Evolutionary conservation across 192 early-diverging fungal species (phyloP).

Genomic region (Spizellomyces sp.): DNA sequence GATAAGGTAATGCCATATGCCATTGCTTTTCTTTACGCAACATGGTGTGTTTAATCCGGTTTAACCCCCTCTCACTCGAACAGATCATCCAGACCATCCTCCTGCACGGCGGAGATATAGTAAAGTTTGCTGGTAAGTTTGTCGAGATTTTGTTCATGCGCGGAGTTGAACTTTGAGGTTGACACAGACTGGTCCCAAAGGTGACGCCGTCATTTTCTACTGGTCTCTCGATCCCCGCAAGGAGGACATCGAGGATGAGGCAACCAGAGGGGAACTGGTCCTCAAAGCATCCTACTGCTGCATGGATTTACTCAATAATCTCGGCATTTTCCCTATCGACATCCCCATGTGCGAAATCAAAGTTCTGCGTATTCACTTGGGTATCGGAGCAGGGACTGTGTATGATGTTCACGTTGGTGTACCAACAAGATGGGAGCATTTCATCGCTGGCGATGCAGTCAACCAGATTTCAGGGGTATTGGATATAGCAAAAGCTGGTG

Average conservation of each 20-base stretch:
- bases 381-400: constrained; percentile 53
- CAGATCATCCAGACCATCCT: constrained; percentile 58
- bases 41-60: not conserved
- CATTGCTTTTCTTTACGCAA: not conserved
- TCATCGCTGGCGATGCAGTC: constrained; percentile 55
- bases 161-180: not conserved
- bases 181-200: constrained; percentile 8
- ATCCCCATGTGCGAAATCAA: constrained; percentile 45
- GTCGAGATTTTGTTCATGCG: not conserved
- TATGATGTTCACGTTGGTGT: constrained; percentile 56
- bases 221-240: constrained; percentile 42
- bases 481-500: constrained; percentile 55
- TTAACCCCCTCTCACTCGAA: not conserved
- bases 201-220: constrained; percentile 60
- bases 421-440: constrained; percentile 55
- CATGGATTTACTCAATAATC: constrained; percentile 41
- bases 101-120: constrained; percentile 54
- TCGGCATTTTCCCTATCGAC: constrained; percentile 51
- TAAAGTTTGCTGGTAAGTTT: constrained; percentile 53
- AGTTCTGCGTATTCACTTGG: constrained; percentile 51
- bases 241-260: constrained; percentile 27
- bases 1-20: constrained; percentile 42
- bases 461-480: constrained; percentile 50
- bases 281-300: constrained; percentile 53
- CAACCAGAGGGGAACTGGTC: constrained; percentile 47